Evolutionary conservation across 495 filamentous ascomycete species (phyloP).

Genomic region (Aspergillus saccharolyticus): DNA sequence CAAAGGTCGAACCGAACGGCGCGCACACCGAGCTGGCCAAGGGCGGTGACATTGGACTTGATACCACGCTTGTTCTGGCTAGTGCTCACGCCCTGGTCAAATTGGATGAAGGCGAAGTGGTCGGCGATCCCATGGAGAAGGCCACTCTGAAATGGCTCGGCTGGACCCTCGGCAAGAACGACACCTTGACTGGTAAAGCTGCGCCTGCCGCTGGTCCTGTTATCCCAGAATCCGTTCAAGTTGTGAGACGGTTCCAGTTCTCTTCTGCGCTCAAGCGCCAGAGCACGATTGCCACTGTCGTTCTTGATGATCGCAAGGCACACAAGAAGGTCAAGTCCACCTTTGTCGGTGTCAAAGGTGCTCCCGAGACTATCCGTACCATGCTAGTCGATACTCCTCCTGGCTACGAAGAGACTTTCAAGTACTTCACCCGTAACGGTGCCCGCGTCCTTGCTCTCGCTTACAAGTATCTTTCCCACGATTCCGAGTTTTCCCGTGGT

Average conservation of each 20-base stretch:
- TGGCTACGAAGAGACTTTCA: slow-evolving; percentile 96
- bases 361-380: slow-evolving; percentile 89
- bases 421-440: slow-evolving; percentile 93
- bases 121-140: slow-evolving; percentile 99
- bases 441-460: slow-evolving; percentile 89
- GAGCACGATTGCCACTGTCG: slow-evolving; percentile 83
- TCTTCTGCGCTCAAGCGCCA: slow-evolving; percentile 94
- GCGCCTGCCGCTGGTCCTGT: slow-evolving; percentile 42
- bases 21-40: slow-evolving; percentile 69
- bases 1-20: slow-evolving; percentile 69
- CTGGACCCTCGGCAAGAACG: slow-evolving; percentile 85
- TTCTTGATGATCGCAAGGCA: slow-evolving; percentile 58
- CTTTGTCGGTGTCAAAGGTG: slow-evolving; percentile 93
- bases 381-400: slow-evolving; percentile 81
- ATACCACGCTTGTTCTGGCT: slow-evolving; percentile 90
- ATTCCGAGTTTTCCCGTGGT: slow-evolving; percentile 71
- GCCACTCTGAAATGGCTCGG: slow-evolving; percentile 84
- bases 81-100: slow-evolving; percentile 94
- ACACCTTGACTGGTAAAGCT: slow-evolving; percentile 57
- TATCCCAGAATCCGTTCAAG: slow-evolving; percentile 66
- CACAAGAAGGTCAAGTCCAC: slow-evolving; percentile 72
- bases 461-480: slow-evolving; percentile 81
- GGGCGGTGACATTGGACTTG: slow-evolving; percentile 58
- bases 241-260: slow-evolving; percentile 96
- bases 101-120: slow-evolving; percentile 93